phyloP scores from a whole-genome alignment of 1,139 yeast genomes.

The Fermentozyma sake region DNA sequence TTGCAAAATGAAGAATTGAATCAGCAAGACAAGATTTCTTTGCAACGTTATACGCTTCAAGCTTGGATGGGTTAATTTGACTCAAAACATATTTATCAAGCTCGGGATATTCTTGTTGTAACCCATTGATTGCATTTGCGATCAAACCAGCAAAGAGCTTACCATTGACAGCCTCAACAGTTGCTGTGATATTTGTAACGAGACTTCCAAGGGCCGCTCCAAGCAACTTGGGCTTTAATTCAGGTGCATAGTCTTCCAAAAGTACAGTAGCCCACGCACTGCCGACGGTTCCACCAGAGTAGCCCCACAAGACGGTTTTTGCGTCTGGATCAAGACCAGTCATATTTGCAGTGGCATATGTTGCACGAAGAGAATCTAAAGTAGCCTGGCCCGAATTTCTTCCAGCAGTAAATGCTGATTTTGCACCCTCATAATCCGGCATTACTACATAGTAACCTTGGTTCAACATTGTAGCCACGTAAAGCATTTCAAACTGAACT shows the following conservation, averaged over 20 bases:
- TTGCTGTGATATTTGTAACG: conserved; percentile 20
- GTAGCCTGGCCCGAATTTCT: conserved; percentile 23
- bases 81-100: neutral
- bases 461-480: conserved; percentile 13
- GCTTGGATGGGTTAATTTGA: conserved; percentile 1
- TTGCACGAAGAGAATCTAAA: conserved; percentile 26
- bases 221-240: conserved; percentile 17
- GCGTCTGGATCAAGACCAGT: conserved; percentile 22
- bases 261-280: conserved; percentile 35
- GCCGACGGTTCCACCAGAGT: conserved; percentile 34
- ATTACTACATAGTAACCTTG: conserved; percentile 29
- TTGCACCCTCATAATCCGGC: conserved; percentile 32
- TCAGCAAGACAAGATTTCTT: conserved; percentile 4
- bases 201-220: conserved; percentile 36
- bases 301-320: conserved; percentile 28
- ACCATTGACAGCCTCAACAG: conserved; percentile 19
- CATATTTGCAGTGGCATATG: conserved; percentile 16
- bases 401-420: conserved; percentile 26
- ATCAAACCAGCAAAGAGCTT: conserved; percentile 22
- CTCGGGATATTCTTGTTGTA: conserved; percentile 24
- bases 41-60: conserved; percentile 1
- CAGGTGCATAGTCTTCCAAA: conserved; percentile 30
- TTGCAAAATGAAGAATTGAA: conserved; percentile 8
- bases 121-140: conserved; percentile 22
- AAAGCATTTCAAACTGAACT: conserved; percentile 7